A percentile compares a stretch with the other conserved stretches of the same genome.
These are phyloP conservation scores for Ramaria sp. DNA, from an alignment of 768 basidiomycete genomes.

Conservation along the genomic window DNA sequence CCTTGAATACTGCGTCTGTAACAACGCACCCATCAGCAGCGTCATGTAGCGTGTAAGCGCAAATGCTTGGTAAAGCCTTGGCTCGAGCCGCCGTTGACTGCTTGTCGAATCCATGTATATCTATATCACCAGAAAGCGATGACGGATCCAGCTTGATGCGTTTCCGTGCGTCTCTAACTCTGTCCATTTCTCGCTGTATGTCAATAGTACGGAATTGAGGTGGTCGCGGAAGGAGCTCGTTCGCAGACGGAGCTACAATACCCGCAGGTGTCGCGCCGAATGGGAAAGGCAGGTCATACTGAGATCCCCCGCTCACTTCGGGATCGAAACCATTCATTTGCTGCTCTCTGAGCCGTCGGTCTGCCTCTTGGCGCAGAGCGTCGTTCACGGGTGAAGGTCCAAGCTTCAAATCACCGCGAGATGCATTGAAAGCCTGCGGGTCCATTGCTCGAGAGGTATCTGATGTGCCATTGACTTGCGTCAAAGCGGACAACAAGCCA, in stretches of 20 bases:
- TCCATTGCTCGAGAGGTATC: conserved; percentile 36
- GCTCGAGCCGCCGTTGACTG: conserved; percentile 49
- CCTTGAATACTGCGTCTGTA: neutral
- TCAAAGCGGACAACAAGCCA: conserved; percentile 69
- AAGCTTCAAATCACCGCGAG: conserved; percentile 73
- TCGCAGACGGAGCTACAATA: conserved; percentile 49
- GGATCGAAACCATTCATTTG: conserved; percentile 66
- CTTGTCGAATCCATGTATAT: conserved; percentile 35
- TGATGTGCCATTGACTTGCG: conserved; percentile 43
- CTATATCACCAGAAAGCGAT: conserved; percentile 37
- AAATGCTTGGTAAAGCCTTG: conserved; percentile 80
- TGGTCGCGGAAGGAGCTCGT: conserved; percentile 75
- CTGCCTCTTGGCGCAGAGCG: conserved; percentile 71
- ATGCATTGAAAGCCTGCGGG: conserved; percentile 63
- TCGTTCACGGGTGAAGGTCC: conserved; percentile 73
- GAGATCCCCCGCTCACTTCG: conserved; percentile 39
- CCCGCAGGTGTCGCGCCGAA: conserved; percentile 37
- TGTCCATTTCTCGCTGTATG: conserved; percentile 83
- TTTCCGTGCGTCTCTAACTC: conserved; percentile 82
- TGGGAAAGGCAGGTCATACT: conserved; percentile 37
- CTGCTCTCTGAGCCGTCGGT: conserved; percentile 71
- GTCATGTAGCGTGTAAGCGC: conserved; percentile 91
- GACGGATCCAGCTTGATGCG: conserved; percentile 85
- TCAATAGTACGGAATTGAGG: conserved; percentile 76
- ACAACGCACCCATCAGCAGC: conserved; percentile 79